phyloP scores from a whole-genome alignment of 2,329 filamentous ascomycete genomes.

The Ramularia endophylla region DNA sequence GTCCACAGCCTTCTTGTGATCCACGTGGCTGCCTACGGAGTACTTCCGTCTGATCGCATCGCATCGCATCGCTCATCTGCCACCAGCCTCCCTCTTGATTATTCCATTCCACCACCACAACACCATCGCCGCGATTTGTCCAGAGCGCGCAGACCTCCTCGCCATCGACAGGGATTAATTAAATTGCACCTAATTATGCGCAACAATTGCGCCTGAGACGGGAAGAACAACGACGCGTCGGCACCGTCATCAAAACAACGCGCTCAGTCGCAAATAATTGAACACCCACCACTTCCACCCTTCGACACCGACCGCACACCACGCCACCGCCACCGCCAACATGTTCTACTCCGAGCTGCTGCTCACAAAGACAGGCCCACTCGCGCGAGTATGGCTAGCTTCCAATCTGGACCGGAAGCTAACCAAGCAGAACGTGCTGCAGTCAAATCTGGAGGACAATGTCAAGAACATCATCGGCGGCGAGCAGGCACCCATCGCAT shows the following conservation, averaged over 20 bases:
- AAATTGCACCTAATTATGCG: too few relatives aligned
- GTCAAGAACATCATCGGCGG: slow-evolving; percentile 93
- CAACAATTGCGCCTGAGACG: too few relatives aligned
- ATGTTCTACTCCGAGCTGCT: slow-evolving; percentile 99
- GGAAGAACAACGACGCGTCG: slow-evolving; percentile 4
- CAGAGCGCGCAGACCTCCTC: background rate
- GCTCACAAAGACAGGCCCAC: slow-evolving; percentile 90
- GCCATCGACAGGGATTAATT: slow-evolving; percentile 3
- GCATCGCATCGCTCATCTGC: too few relatives aligned
- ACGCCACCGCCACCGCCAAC: slow-evolving; percentile 9
- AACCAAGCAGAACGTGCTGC: slow-evolving; percentile 90
- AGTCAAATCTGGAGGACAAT: slow-evolving; percentile 90
- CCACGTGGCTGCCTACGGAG: too few relatives aligned
- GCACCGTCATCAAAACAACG: slow-evolving; percentile 19
- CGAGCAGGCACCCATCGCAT: slow-evolving; percentile 86
- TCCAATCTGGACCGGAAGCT: slow-evolving; percentile 98
- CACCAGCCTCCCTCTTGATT: too few relatives aligned
- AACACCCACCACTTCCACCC: background rate
- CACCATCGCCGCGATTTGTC: too few relatives aligned
- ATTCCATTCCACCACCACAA: too few relatives aligned
- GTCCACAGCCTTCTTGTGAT: too few relatives aligned
- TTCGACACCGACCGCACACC: background rate
- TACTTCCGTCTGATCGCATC: too few relatives aligned
- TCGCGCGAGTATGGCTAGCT: slow-evolving; percentile 97
- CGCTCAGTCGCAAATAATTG: slow-evolving; percentile 14